Conservation (phyloP, 331 rosid genomes). For the Rosa hybrid region DNA sequence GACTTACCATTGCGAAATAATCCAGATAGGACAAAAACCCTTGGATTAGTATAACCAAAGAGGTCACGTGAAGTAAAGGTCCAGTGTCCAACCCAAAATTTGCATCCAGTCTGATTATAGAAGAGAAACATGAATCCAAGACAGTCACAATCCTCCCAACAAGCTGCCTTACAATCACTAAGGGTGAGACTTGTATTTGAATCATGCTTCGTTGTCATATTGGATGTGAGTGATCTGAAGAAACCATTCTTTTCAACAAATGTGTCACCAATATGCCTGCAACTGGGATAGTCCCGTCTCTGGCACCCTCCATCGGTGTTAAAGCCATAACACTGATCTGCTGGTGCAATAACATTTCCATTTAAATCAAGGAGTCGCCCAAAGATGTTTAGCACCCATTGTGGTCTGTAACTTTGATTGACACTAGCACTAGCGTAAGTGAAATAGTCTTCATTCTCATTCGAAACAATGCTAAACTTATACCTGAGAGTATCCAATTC, state of each 20-base stretch:
- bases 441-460: background rate
- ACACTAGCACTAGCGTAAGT: background rate
- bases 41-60: too few species aligned
- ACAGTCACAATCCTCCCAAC: conserved; percentile 10
- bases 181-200: background rate
- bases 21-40: too few species aligned
- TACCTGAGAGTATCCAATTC: too few species aligned
- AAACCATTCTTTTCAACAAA: background rate
- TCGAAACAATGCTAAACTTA: background rate
- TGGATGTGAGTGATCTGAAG: background rate
- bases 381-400: background rate
- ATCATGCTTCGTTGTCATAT: background rate
- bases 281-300: background rate
- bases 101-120: background rate
- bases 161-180: background rate
- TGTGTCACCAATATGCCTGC: background rate
- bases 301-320: background rate
- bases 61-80: background rate
- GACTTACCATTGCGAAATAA: background rate
- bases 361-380: too few species aligned
- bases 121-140: background rate
- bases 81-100: background rate
- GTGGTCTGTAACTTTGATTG: background rate
- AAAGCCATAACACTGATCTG: background rate
- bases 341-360: too few species aligned